Base-by-base conservation (phyloP, 495 filamentous ascomycete genomes). In the Aspergillus panamensis region DNA sequence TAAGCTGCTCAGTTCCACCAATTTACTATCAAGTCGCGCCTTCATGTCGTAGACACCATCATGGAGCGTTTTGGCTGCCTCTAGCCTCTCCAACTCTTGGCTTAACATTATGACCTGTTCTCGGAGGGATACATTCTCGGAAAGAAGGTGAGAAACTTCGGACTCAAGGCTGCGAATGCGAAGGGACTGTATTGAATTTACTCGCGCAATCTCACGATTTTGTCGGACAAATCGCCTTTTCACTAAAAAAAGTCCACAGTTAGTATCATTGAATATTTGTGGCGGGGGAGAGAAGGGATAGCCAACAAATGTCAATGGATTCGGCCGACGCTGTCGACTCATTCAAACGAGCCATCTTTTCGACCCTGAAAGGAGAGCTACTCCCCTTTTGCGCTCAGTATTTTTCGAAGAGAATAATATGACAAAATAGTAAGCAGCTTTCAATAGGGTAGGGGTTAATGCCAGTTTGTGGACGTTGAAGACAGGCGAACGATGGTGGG, bases 181-280 rank as follows among this genome's bases (percentile, higher is more conserved):
- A 33, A 93, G 78, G 16, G 91, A 92, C 71, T 97, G 95, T 59
- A 84, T 86, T 3, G 95, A 95, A 74, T 98, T 97, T 59, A 85
- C 84, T 66, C 88, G 79, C 47, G 92, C 92, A 57, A 98, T 91
- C 64, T 97, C 94, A 56, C 91, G 86, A 71, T 98, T 98, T 69
- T 98, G 94, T 40, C 93, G 84, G 48, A 96, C 76, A 67, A 94
- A 96, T 66, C 89, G 84, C 62, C 90, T 79, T 67, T 91, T 92
- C 37, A 96, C 91, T 96, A 62, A 45, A 60, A 50, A 51, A 49
- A 35, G 33, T 9, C 13, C 33, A 31, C 10, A 20, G 51, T 60
- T 53, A 70, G 29, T 33, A 29, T 16, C 3, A 43, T 55, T 37
- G 58, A 48, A 30, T 21, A 17, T 9, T 16, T 8, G 43, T 17